Percentiles rank a stretch among this genome's conserved stretches.
phyloP scores from a whole-genome alignment of 2,329 filamentous ascomycete genomes.

The Ascochyta viciae-villosae region DNA sequence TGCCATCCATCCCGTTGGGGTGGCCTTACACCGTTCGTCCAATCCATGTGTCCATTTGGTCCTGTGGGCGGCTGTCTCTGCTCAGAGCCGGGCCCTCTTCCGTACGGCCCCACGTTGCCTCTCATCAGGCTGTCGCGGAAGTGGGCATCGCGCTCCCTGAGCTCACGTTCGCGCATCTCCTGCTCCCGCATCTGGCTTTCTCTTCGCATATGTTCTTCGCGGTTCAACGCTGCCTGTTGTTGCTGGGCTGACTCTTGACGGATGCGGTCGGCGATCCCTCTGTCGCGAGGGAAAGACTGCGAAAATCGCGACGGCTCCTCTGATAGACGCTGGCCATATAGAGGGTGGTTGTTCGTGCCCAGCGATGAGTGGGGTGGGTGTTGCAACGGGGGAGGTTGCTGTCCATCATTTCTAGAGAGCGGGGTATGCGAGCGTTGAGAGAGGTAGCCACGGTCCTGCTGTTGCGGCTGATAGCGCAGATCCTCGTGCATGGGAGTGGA shows the following conservation, averaged over 20 bases:
- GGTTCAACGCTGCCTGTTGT: slow-evolving; percentile 31
- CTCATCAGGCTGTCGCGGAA: slow-evolving; percentile 30
- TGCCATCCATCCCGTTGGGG: slow-evolving; percentile 29
- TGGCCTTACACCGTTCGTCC: slow-evolving; percentile 29
- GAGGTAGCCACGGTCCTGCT: slow-evolving; percentile 37
- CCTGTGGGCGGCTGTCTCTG: slow-evolving; percentile 20
- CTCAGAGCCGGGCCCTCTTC: slow-evolving; percentile 19
- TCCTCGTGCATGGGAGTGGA: slow-evolving; percentile 39
- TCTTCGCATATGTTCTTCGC: slow-evolving; percentile 33
- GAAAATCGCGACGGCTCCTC: slow-evolving; percentile 38
- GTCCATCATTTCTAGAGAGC: slow-evolving; percentile 36
- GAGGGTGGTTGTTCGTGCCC: slow-evolving; percentile 33
- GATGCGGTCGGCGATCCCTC: slow-evolving; percentile 37
- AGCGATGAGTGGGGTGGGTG: slow-evolving; percentile 44
- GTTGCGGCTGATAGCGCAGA: slow-evolving; percentile 35
- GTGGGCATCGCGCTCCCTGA: slow-evolving; percentile 27
- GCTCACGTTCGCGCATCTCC: slow-evolving; percentile 32
- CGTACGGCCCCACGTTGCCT: slow-evolving; percentile 27
- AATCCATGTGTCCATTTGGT: slow-evolving; percentile 28
- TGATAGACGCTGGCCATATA: slow-evolving; percentile 36
- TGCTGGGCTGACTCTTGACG: slow-evolving; percentile 42
- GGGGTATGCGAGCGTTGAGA: slow-evolving; percentile 46
- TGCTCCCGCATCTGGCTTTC: slow-evolving; percentile 32
- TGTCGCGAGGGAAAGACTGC: slow-evolving; percentile 33
- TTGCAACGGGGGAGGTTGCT: slow-evolving; percentile 38